Base-by-base conservation (phyloP, 371 early-diverging fungal genomes). In the Synchytrium microbalum region DNA sequence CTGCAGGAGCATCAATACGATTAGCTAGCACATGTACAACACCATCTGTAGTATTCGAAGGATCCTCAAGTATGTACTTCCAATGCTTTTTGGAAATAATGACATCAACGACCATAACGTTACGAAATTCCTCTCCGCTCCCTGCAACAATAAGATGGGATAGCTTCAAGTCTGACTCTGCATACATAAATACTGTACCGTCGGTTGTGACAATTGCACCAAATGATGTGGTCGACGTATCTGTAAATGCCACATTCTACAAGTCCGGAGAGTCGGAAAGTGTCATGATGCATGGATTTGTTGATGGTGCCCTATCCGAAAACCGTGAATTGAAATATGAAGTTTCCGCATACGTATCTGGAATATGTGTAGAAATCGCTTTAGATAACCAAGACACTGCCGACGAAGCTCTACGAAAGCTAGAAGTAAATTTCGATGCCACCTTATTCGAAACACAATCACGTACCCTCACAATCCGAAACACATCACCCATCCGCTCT, bases 401-500 rank as follows among this genome's bases (percentile, higher is more conserved):
- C 5, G 10, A 5, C 5, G 19, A 19, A 10, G 19, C 46, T 5
- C 46, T 38, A 38, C 46, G 46, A 5, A 5, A 38, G 19, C 46
- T 38, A 10, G 46, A 38, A 38, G 19, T 38, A 5, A 38, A 38
- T 10, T 38, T 10, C 46, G 46, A 38, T 19, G 5, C 46, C 19
- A 10, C 46, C 5, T 19, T 38, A 38, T 38, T 38, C 19, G 46
- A 1, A 54, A 62, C 3, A 28, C 53, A 19, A 54, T 72, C 58
- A 31, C 56, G 2, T 25, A 74, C 23, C 62, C 64, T 3, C 76
- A 62, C 56, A 67, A 67, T 8, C 76, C 76, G 25, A 2, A 51
- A 10, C 30, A 16, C 61, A 2, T 52, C 61, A 61, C 2, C 62
- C 19, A 30, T 26, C 32, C 10, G 53, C 19, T 3, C n/a, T 25